Percentiles rank a stretch among this genome's conserved stretches.
These are phyloP conservation scores for Ascosphaera apis DNA, from an alignment of 2,329 filamentous ascomycete species.

Conservation along the genomic window DNA sequence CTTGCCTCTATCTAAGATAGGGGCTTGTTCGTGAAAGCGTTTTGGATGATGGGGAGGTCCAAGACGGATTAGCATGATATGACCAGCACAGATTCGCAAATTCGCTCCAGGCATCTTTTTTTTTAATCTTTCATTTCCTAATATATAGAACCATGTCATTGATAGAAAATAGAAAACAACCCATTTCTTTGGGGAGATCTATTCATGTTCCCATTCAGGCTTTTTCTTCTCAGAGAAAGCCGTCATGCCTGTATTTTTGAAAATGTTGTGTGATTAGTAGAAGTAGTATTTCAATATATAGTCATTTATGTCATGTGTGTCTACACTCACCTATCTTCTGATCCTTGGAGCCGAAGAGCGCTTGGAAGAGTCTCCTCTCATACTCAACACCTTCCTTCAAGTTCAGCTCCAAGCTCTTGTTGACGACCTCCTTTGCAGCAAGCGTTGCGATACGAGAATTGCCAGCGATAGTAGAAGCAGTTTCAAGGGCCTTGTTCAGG, in stretches of 20 bases:
- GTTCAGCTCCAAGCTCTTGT: constrained; percentile 86
- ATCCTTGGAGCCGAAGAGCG: constrained; percentile 78
- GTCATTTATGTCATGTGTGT: constrained; percentile 2
- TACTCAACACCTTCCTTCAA: constrained; percentile 83
- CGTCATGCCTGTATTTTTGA: constrained; percentile 42
- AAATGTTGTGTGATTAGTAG: no score
- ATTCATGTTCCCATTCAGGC: constrained; percentile 71
- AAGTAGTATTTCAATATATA: constrained; percentile 2
- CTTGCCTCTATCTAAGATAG: not conserved
- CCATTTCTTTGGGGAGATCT: not conserved
- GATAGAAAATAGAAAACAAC: no score
- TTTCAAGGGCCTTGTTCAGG: constrained; percentile 57
- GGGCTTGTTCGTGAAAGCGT: not conserved
- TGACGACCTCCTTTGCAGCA: constrained; percentile 92
- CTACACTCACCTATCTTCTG: constrained; percentile 65
- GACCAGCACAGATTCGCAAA: no score
- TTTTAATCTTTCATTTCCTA: not conserved
- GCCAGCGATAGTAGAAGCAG: constrained; percentile 70
- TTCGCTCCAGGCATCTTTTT: not conserved
- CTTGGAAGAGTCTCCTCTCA: constrained; percentile 82
- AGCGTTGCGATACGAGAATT: constrained; percentile 72
- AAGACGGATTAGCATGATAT: no score
- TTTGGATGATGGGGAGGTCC: no score
- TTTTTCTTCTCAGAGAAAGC: constrained; percentile 93
- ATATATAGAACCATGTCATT: no score